Conservation (phyloP, 2,329 filamentous ascomycete genomes). For the Talaromyces pinophilus region DNA sequence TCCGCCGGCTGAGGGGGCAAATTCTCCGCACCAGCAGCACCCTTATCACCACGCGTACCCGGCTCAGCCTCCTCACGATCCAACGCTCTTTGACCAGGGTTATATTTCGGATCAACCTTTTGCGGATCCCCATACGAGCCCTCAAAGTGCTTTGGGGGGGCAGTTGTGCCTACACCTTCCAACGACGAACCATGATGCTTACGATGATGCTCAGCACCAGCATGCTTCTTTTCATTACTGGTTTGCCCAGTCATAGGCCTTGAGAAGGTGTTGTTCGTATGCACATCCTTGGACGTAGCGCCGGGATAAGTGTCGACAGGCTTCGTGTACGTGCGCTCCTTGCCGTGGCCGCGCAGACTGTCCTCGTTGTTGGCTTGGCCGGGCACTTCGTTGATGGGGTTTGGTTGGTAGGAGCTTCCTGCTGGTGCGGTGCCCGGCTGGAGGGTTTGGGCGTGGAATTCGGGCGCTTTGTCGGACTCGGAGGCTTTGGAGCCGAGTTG, state of each 20-base stretch:
- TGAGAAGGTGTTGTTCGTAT: conserved; percentile 52
- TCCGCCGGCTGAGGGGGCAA: conserved; percentile 27
- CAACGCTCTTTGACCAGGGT: conserved; percentile 33
- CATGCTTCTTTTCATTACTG: conserved; percentile 50
- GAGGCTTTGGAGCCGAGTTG: conserved; percentile 62
- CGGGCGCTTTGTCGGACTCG: conserved; percentile 57
- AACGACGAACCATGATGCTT: conserved; percentile 48
- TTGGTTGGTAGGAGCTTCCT: conserved; percentile 51
- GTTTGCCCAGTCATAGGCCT: conserved; percentile 55
- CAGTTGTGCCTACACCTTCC: conserved; percentile 46
- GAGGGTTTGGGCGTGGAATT: conserved; percentile 64
- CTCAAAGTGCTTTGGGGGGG: conserved; percentile 12
- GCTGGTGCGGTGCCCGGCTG: conserved; percentile 65
- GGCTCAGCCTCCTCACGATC: conserved; percentile 31
- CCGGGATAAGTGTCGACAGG: conserved; percentile 53
- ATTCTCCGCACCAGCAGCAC: conserved; percentile 34
- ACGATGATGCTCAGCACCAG: conserved; percentile 44
- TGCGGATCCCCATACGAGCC: conserved; percentile 15
- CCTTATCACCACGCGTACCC: conserved; percentile 33
- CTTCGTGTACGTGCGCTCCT: conserved; percentile 44
- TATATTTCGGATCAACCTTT: conserved; percentile 29
- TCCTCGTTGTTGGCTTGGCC: conserved; percentile 45
- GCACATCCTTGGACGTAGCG: conserved; percentile 55
- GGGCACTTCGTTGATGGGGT: conserved; percentile 40
- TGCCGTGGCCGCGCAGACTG: conserved; percentile 44